Percentiles rank a stretch among this genome's conserved stretches.
Conservation (phyloP, 352 stramenopile genomes). For the Phytophthora kernoviae region DNA sequence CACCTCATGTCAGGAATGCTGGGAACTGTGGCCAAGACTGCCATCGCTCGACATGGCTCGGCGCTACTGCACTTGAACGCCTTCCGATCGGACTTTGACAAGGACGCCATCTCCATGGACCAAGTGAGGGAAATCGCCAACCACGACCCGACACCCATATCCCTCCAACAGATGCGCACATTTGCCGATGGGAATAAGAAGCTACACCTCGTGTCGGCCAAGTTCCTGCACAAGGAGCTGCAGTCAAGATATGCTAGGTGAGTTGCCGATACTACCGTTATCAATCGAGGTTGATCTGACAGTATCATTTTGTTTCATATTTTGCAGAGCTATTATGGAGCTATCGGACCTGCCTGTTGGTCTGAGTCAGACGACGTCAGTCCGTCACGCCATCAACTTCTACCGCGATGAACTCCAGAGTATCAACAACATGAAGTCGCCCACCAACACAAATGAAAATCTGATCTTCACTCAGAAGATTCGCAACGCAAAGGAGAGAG, state of each 20-base stretch:
- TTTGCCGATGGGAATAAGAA: neutral
- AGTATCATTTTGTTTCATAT: no score
- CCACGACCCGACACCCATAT: neutral
- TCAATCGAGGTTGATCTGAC: no score
- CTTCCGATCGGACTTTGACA: neutral
- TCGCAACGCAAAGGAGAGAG: neutral
- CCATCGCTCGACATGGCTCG: neutral
- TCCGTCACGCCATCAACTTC: constrained; percentile 1
- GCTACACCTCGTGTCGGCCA: constrained; percentile 1
- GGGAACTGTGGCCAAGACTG: neutral
- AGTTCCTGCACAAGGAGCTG: constrained; percentile 5
- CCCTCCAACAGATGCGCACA: constrained; percentile 1
- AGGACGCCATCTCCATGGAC: neutral
- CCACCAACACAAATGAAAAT: neutral
- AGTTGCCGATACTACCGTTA: no score
- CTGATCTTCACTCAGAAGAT: constrained; percentile 1
- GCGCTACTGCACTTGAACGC: neutral
- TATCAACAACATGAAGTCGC: constrained; percentile 3
- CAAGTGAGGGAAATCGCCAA: neutral
- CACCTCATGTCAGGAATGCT: neutral
- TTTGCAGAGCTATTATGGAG: neutral
- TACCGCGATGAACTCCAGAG: neutral
- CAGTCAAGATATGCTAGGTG: neutral
- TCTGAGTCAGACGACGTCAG: neutral
- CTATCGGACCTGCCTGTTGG: constrained; percentile 1